Conservation (phyloP, 1,284 basidiomycete species). For the Peniophora sp. region DNA sequence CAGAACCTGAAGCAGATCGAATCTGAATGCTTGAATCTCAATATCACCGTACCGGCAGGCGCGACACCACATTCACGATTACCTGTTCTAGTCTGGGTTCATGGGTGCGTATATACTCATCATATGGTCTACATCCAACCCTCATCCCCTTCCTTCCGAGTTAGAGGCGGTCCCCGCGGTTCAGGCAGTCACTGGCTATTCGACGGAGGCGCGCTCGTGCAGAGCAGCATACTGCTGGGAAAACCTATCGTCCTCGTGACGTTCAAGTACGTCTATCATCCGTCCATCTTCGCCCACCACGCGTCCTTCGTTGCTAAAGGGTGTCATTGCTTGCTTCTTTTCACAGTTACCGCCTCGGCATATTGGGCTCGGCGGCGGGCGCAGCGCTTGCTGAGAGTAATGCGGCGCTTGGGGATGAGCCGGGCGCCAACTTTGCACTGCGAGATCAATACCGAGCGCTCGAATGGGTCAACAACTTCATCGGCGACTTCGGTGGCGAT, state of each 20-base stretch:
- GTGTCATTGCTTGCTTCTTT: constrained; percentile 6
- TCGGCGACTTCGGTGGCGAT: constrained; percentile 65
- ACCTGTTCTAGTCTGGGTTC: constrained; percentile 75
- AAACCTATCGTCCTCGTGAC: constrained; percentile 65
- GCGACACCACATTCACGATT: constrained; percentile 39
- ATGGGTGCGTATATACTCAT: constrained; percentile 45
- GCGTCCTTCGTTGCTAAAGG: constrained; percentile 8
- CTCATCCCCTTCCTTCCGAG: constrained; percentile 8
- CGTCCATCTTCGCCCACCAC: neutral
- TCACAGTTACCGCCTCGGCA: constrained; percentile 63
- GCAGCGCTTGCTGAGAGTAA: constrained; percentile 60
- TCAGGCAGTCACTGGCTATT: constrained; percentile 70
- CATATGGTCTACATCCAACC: constrained; percentile 7
- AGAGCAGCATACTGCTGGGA: constrained; percentile 48
- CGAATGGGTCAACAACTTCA: constrained; percentile 62
- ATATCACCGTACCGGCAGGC: constrained; percentile 63
- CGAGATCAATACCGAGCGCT: constrained; percentile 64
- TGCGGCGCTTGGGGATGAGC: constrained; percentile 49
- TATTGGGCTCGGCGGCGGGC: constrained; percentile 66
- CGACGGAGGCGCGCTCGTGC: constrained; percentile 62
- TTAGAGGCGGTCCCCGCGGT: constrained; percentile 60
- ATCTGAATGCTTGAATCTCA: constrained; percentile 69
- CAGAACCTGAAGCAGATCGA: constrained; percentile 58
- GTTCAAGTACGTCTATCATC: constrained; percentile 52
- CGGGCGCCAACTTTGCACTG: constrained; percentile 71